Evolutionary conservation across 148 eudicot species (phyloP).

Genomic region (Spergularia marina): DNA sequence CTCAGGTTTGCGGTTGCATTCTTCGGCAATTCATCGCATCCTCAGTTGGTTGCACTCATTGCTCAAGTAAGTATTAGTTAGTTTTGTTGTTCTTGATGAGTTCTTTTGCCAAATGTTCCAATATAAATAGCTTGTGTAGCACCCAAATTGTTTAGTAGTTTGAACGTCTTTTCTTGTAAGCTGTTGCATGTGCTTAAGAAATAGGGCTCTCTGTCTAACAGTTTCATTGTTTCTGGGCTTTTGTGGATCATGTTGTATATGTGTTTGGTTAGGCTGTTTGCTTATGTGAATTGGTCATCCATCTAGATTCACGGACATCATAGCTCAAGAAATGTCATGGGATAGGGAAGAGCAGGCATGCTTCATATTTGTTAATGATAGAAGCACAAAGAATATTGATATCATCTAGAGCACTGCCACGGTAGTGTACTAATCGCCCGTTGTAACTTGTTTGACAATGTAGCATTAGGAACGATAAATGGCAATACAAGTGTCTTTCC

Average conservation of each 20-base stretch:
- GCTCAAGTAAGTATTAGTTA: conserved; percentile 67
- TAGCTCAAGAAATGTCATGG: not conserved
- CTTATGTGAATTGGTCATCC: not conserved
- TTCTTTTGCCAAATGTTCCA: not conserved
- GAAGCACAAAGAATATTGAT: not conserved
- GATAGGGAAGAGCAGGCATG: not conserved
- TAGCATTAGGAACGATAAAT: not conserved
- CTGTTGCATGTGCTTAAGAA: not conserved
- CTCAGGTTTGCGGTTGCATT: conserved; percentile 88
- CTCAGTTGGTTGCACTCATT: conserved; percentile 85
- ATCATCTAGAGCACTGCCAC: not conserved
- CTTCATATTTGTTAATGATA: not conserved
- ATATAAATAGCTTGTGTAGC: not conserved
- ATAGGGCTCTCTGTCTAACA: not conserved
- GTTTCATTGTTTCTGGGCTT: not conserved
- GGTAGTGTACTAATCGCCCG: not conserved
- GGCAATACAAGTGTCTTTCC: too few relatives aligned
- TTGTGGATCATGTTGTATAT: not conserved
- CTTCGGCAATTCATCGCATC: conserved; percentile 63
- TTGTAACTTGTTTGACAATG: not conserved
- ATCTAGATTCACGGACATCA: not conserved
- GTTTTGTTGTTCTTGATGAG: not conserved
- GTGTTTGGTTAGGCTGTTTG: conserved; percentile 1
- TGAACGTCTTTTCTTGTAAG: too few relatives aligned
- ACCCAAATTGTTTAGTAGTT: not conserved